Percentiles rank a stretch among this genome's conserved stretches.
These are phyloP conservation scores for Endotrypanum monterogeii DNA, from an alignment of 208 protist genomes.

Conservation along the genomic window DNA sequence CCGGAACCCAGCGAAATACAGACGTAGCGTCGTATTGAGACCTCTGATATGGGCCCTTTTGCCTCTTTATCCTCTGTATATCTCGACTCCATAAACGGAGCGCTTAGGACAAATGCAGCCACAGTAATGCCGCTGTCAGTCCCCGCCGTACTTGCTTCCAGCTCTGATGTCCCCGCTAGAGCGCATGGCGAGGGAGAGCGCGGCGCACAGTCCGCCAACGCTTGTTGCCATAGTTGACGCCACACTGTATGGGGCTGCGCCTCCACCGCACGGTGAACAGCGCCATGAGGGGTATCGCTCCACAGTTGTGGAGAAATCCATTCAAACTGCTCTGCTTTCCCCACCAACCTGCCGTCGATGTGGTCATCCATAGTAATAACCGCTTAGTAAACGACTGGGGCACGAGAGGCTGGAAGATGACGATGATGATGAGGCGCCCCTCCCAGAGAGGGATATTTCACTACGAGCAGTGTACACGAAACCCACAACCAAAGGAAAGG, in stretches of 20 bases:
- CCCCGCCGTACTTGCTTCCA: not conserved
- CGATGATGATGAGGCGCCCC: not conserved
- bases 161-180: not conserved
- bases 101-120: constrained; percentile 53
- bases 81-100: constrained; percentile 7
- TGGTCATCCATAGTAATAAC: not conserved
- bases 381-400: not conserved
- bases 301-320: constrained; percentile 16
- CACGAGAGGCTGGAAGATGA: not conserved
- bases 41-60: not conserved
- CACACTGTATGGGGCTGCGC: constrained; percentile 20
- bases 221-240: constrained; percentile 17
- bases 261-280: constrained; percentile 21
- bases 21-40: constrained; percentile 36
- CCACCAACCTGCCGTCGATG: not conserved
- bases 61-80: not conserved
- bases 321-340: not conserved
- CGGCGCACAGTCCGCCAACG: not conserved
- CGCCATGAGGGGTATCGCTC: constrained; percentile 14
- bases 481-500: not conserved
- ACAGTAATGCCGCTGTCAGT: constrained; percentile 31
- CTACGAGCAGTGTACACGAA: not conserved
- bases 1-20: constrained; percentile 83
- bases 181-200: not conserved
- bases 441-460: not conserved